Evolutionary conservation across 768 basidiomycete species (phyloP).

Genomic region (Tephrocybe sp.): DNA sequence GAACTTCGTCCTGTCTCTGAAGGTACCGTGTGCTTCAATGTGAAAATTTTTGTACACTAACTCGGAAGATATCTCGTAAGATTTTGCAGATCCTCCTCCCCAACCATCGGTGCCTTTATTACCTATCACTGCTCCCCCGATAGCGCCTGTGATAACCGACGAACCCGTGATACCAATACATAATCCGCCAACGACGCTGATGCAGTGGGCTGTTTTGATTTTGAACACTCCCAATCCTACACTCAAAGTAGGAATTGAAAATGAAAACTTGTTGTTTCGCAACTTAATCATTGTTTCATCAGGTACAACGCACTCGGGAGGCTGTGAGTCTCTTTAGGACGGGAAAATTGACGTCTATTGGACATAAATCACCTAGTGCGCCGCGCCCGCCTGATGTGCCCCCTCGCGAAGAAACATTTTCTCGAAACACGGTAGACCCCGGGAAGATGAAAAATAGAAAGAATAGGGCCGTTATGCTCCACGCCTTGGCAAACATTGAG

Average conservation of each 20-base stretch:
- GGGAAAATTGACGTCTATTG: conserved; percentile 66
- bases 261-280: too few species aligned
- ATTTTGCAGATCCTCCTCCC: conserved; percentile 72
- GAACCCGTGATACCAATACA: conserved; percentile 52
- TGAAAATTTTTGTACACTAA: neutral
- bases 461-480: conserved; percentile 73
- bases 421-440: conserved; percentile 56
- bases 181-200: conserved; percentile 61
- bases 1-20: conserved; percentile 74
- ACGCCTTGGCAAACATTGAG: conserved; percentile 83
- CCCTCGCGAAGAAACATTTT: conserved; percentile 53
- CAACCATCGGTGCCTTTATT: conserved; percentile 20
- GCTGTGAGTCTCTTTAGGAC: conserved; percentile 71
- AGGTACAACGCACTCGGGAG: conserved; percentile 71
- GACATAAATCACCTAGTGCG: conserved; percentile 49
- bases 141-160: conserved; percentile 17
- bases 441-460: conserved; percentile 59
- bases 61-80: conserved; percentile 18
- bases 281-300: neutral
- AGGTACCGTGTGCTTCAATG: conserved; percentile 36
- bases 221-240: conserved; percentile 72
- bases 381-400: conserved; percentile 64
- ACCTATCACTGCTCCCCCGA: conserved; percentile 13
- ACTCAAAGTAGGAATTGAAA: conserved; percentile 45
- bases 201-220: conserved; percentile 79